These are phyloP conservation scores for Silene vulgaris DNA, from an alignment of 179 eudicot genomes.

Conservation along the genomic window DNA sequence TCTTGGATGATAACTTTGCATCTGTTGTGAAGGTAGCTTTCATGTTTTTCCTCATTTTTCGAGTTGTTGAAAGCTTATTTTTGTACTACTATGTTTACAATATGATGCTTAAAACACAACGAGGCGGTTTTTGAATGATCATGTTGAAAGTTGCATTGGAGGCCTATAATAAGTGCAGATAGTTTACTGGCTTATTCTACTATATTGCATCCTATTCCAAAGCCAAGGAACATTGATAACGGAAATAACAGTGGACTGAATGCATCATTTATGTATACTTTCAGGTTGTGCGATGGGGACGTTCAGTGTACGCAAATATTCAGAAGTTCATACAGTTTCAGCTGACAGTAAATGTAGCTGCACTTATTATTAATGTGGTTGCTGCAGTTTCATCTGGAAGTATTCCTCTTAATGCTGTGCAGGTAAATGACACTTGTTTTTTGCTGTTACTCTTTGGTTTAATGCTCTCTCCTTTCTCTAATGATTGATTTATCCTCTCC, in stretches of 20 bases:
- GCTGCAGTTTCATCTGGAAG: slow-evolving; percentile 81
- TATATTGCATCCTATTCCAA: too few relatives aligned
- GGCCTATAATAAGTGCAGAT: too few relatives aligned
- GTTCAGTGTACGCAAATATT: slow-evolving; percentile 91
- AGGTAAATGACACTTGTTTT: slow-evolving; percentile 42
- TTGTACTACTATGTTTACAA: neutral
- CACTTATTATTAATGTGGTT: slow-evolving; percentile 78
- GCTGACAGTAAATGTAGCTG: slow-evolving; percentile 94
- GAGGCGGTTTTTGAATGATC: too few relatives aligned
- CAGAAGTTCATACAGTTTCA: slow-evolving; percentile 97
- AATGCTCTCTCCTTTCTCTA: neutral
- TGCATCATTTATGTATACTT: neutral
- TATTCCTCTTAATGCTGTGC: slow-evolving; percentile 83
- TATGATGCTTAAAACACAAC: neutral
- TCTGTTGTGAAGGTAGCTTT: slow-evolving; percentile 74
- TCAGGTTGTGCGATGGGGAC: slow-evolving; percentile 98
- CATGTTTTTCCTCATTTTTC: neutral
- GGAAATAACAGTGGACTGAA: neutral
- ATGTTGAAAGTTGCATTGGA: too few relatives aligned
- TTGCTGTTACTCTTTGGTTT: slow-evolving; percentile 7
- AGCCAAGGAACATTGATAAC: too few relatives aligned
- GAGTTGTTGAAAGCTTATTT: slow-evolving; percentile 9
- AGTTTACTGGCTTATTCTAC: too few relatives aligned
- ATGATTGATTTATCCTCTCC: neutral
- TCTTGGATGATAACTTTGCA: slow-evolving; percentile 90